Percentiles rank a stretch among this genome's conserved stretches.
phyloP scores from a whole-genome alignment of 2,329 filamentous ascomycete genomes.

The Sporothrix inflata region DNA sequence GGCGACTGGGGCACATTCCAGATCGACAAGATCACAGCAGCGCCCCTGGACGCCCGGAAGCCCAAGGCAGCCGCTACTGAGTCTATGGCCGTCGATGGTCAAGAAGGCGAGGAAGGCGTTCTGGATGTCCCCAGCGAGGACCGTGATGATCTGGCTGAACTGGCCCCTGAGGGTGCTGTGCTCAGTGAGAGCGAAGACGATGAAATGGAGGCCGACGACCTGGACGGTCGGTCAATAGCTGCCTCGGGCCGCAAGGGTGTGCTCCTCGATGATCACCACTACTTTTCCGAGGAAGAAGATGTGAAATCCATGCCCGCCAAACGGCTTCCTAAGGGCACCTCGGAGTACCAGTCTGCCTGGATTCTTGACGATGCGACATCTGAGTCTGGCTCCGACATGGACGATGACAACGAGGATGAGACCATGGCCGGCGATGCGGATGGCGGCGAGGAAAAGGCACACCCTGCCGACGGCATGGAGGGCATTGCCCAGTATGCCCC shows the following conservation, averaged over 20 bases:
- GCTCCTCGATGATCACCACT: conserved; percentile 93
- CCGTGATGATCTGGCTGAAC: conserved; percentile 77
- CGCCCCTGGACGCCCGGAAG: conserved; percentile 66
- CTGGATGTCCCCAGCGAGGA: conserved; percentile 76
- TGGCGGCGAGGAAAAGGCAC: conserved; percentile 65
- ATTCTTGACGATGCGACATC: conserved; percentile 78
- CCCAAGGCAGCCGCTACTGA: conserved; percentile 52
- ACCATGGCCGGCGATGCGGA: conserved; percentile 39
- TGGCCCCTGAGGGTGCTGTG: conserved; percentile 82
- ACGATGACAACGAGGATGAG: conserved; percentile 60
- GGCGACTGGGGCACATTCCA: conserved; percentile 95
- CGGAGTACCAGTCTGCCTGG: conserved; percentile 93
- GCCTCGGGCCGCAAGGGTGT: conserved; percentile 75
- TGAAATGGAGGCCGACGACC: conserved; percentile 58
- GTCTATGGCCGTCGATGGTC: conserved; percentile 68
- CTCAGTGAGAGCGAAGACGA: conserved; percentile 55
- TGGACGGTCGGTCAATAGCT: conserved; percentile 46
- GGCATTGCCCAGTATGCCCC: conserved; percentile 66
- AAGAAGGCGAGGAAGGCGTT: conserved; percentile 49
- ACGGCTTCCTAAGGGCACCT: conserved; percentile 85
- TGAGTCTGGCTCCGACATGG: conserved; percentile 80
- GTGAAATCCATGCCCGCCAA: conserved; percentile 66
- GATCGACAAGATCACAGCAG: conserved; percentile 83
- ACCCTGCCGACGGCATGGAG: conserved; percentile 72
- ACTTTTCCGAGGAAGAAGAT: conserved; percentile 87